Percentiles rank a stretch among this genome's conserved stretches.
phyloP scores from a whole-genome alignment of 2,329 filamentous ascomycete species.

The Cladophialophora bantiana region DNA sequence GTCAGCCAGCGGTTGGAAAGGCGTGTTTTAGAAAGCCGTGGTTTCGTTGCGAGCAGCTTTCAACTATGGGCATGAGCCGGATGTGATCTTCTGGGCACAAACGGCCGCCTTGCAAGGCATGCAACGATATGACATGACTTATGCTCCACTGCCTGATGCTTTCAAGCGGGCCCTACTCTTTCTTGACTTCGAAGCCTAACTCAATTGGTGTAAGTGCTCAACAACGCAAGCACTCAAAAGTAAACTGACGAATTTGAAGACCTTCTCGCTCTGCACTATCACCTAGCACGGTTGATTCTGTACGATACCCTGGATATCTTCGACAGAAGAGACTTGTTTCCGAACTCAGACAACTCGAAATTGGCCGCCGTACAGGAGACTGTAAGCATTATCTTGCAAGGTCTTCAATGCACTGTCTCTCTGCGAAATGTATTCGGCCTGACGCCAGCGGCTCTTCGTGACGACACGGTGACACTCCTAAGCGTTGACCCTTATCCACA shows the following conservation, averaged over 20 bases:
- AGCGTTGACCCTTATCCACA: constrained; percentile 9
- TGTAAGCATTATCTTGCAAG: not conserved
- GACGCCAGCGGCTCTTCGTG: not conserved
- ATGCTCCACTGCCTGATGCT: constrained; percentile 1
- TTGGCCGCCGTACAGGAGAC: constrained; percentile 1
- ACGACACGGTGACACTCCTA: constrained; percentile 2
- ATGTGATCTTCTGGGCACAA: not conserved
- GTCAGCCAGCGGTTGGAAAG: constrained; percentile 8
- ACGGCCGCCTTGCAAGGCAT: not conserved
- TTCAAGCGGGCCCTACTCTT: not conserved
- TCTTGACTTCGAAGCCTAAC: constrained; percentile 3
- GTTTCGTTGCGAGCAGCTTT: not conserved
- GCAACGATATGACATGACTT: constrained; percentile 5
- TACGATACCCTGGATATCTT: constrained; percentile 1
- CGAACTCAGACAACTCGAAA: not conserved
- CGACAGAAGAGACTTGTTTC: constrained; percentile 1
- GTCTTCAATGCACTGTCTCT: not conserved
- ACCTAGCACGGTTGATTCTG: not conserved
- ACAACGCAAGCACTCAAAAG: not conserved
- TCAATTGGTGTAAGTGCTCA: constrained; percentile 7
- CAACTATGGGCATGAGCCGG: not conserved
- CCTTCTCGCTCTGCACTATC: constrained; percentile 9
- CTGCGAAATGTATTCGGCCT: not conserved
- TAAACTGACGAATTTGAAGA: not conserved
- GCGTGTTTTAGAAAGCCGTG: constrained; percentile 5